These are phyloP conservation scores for Acanthamoeba sp. DNA, from an alignment of 208 protist species.

Conservation along the genomic window DNA sequence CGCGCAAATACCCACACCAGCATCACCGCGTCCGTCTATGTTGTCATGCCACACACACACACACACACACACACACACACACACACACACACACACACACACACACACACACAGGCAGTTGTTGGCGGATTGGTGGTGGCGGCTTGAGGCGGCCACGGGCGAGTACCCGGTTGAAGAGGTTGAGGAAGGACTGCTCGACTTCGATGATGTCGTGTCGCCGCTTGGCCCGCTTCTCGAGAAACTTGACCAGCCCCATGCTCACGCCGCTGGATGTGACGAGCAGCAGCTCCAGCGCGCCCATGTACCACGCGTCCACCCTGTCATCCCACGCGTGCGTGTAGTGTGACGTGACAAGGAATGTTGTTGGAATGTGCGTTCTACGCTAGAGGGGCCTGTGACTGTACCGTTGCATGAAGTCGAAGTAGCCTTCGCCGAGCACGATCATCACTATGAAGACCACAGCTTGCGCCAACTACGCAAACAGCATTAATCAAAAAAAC, in stretches of 20 bases:
- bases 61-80: no score
- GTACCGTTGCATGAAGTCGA: slow-evolving; percentile 52
- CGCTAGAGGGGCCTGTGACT: not conserved
- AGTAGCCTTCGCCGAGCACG: not conserved
- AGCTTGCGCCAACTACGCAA: not conserved
- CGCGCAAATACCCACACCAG: slow-evolving; percentile 41
- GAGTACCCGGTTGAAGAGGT: slow-evolving; percentile 25
- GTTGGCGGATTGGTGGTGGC: not conserved
- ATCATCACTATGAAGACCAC: slow-evolving; percentile 10
- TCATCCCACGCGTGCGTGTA: not conserved
- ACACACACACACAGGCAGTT: no score
- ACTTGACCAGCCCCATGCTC: slow-evolving; percentile 7
- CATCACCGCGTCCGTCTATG: slow-evolving; percentile 59
- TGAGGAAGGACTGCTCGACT: not conserved
- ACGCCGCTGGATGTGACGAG: not conserved
- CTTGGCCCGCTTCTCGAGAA: slow-evolving; percentile 13
- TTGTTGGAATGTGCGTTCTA: not conserved
- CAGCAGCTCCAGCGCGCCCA: slow-evolving; percentile 39
- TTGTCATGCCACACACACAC: no score
- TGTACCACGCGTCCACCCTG: slow-evolving; percentile 51
- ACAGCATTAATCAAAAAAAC: not conserved
- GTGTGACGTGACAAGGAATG: not conserved
- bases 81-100: no score
- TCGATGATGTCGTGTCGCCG: slow-evolving; percentile 38
- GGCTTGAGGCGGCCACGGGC: not conserved